Percentiles rank a stretch among this genome's conserved stretches.
phyloP scores from a whole-genome alignment of 1,284 basidiomycete genomes.

The Tilletia walkeri region DNA sequence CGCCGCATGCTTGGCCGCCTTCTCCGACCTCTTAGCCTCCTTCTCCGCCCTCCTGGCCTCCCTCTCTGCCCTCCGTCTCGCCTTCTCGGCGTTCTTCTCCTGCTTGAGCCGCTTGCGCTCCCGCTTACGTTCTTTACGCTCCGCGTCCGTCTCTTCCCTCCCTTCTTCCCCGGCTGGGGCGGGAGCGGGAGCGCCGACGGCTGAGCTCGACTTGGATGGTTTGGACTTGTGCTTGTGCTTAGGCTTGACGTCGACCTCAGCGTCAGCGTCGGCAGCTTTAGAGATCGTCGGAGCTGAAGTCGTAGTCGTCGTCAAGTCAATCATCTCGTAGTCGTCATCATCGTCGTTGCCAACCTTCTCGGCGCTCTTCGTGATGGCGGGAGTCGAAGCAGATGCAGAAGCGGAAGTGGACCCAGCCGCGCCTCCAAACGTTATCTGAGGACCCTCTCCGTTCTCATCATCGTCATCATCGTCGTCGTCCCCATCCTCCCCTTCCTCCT shows the following conservation, averaged over 20 bases:
- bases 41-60: neutral
- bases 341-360: no score
- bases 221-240: neutral
- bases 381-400: no score
- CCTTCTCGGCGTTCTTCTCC: neutral
- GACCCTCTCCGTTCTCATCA: neutral
- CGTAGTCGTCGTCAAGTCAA: no score
- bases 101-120: neutral
- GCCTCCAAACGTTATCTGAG: no score
- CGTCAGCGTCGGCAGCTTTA: no score
- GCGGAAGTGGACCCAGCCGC: no score
- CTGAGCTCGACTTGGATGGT: neutral
- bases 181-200: neutral
- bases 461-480: conserved; percentile 6
- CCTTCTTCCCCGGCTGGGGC: neutral
- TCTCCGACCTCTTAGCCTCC: neutral
- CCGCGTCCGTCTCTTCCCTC: neutral
- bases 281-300: no score
- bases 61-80: neutral
- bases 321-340: no score
- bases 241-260: neutral
- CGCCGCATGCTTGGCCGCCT: neutral
- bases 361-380: no score
- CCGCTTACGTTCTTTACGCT: neutral
- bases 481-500: conserved; percentile 10